Conservation (phyloP, 805 yeast species). For the Debaryomyces tyrocola region DNA sequence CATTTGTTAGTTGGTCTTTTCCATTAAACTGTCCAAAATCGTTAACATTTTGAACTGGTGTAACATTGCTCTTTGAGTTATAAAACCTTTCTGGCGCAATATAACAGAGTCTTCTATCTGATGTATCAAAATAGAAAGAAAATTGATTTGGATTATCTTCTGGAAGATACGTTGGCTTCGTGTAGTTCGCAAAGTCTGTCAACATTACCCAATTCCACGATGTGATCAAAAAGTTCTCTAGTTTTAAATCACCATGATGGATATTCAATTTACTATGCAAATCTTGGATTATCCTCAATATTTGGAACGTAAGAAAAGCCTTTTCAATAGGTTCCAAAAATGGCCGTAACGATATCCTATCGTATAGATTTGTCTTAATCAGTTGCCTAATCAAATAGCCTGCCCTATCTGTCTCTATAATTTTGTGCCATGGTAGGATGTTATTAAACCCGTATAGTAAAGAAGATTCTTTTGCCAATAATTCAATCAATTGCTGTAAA, state of each 20-base stretch:
- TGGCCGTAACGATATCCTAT: slow-evolving; percentile 82
- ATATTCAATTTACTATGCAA: slow-evolving; percentile 60
- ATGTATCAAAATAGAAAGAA: slow-evolving; percentile 88
- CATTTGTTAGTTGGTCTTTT: slow-evolving; percentile 41
- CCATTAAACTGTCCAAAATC: slow-evolving; percentile 24
- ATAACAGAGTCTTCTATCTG: slow-evolving; percentile 83
- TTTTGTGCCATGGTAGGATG: slow-evolving; percentile 66
- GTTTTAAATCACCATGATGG: slow-evolving; percentile 87
- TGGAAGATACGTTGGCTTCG: slow-evolving; percentile 80
- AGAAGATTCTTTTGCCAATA: slow-evolving; percentile 33
- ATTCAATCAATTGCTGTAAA: slow-evolving; percentile 24
- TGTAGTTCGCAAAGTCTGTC: slow-evolving; percentile 76
- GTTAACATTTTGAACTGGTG: slow-evolving; percentile 15
- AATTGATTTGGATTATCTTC: slow-evolving; percentile 93
- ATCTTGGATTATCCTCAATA: slow-evolving; percentile 59
- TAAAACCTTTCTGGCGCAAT: slow-evolving; percentile 91
- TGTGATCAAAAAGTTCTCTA: slow-evolving; percentile 84
- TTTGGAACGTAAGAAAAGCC: slow-evolving; percentile 80
- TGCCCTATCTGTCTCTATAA: slow-evolving; percentile 88
- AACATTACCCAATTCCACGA: slow-evolving; percentile 86
- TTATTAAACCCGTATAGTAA: slow-evolving; percentile 52
- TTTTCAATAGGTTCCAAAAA: slow-evolving; percentile 80
- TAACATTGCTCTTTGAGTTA: slow-evolving; percentile 25
- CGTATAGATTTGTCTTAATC: slow-evolving; percentile 79
- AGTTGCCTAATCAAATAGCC: slow-evolving; percentile 86